Base-by-base conservation (phyloP, 208 protist species). In the Trypanosoma avium region DNA sequence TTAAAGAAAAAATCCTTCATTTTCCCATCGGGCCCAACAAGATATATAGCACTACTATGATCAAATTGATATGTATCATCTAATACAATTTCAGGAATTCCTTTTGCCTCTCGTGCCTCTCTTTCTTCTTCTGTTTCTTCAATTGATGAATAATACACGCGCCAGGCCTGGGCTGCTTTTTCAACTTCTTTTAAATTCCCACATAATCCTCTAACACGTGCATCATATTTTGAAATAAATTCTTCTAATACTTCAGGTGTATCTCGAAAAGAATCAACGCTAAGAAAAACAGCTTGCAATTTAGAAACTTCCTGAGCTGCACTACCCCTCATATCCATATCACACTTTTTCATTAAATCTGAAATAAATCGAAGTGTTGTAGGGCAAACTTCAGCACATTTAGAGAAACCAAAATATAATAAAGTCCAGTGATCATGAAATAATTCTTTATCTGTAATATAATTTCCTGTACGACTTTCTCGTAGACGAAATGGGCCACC, bases 1-100 rank as follows among this genome's bases (percentile, higher is more conserved):
- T 82, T 75, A 61, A 92, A 92, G 61, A 91, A 92, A 52, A 94
- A 94, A 70, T 94, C 88, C 55, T 88, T 88, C 81, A 94, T 85
- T 48, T 94, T 92, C 9, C 88, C 85, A 62, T 94, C 85, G 9
- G 85, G 84, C 0, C 85, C 84, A 0, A 94, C 88, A 17, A 94
- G 73, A 42, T 92, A 94, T 26, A 94, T 87, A 42, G 85, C 82
- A 53, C 84, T 88, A 73, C 85, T 92, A 69, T 94, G 88, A 57
- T 94, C 88, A 53, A 94, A 88, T 67, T 94, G 88, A 54, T 86
- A 94, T 4, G 80, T 86, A 69, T 93, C 87, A 38, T 93, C 87
- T 10, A 88, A 67, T 1, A 29, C 48, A 26, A 82, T 79, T 12
- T 70, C 75, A 0, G 71, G 68, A 26, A 91, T 79, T 3, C 84